Evolutionary conservation across 352 stramenopile species (phyloP), one percentile per base, ranked within the genome.

Genomic region (Phytopythium delawarense): DNA sequence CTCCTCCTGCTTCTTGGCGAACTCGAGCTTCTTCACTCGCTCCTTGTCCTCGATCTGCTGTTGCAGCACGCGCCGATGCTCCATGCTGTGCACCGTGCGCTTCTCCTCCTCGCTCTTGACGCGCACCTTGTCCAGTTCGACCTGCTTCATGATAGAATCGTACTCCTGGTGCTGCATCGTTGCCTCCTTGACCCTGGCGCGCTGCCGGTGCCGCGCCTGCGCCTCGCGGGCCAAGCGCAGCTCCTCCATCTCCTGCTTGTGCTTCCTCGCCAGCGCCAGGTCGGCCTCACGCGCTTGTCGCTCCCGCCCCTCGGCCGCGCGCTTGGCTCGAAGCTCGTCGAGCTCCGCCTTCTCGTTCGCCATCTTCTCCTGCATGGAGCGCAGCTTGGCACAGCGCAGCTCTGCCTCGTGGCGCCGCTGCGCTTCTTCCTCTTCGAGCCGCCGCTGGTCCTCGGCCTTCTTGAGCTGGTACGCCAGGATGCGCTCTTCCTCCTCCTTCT

Each of bases 1-100:
- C 65, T 94, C 80, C 15, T 77, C 73, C 51, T 92, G 84, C 42
- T 88, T 91, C 59, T 75, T 75, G 25, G 59, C 51, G 56, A 91
- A 94, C 18, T 71, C 57, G n/a, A 91, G 63, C 59, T 96, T 90
- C 54, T 91, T 88, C 48, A 87, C 68, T 30, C 62, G 61, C 49
- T 81, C 79, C 62, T 96, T 96, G 56, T 94, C 87, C 61, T 95
- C 84, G 57, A 98, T 98, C 74, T 98, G 91, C 16, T 88, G 71
- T 64, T 97, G 88, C n/a, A 98, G 63, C 45, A 88, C 86, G 7
- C 72, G 62, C 39, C 90, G 89, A 59, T 97, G 83, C 20, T 78
- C 79, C 69, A 84, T 76, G 44, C 76, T 88, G 7, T 69, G 69
- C 12, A 87, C 63, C 42, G 94, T 94, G 48, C 75, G 84, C 59